A percentile compares a stretch with the other conserved stretches of the same genome.
These are phyloP conservation scores for Penicillium sp. DNA, from an alignment of 2,329 filamentous ascomycete species.

Conservation along the genomic window DNA sequence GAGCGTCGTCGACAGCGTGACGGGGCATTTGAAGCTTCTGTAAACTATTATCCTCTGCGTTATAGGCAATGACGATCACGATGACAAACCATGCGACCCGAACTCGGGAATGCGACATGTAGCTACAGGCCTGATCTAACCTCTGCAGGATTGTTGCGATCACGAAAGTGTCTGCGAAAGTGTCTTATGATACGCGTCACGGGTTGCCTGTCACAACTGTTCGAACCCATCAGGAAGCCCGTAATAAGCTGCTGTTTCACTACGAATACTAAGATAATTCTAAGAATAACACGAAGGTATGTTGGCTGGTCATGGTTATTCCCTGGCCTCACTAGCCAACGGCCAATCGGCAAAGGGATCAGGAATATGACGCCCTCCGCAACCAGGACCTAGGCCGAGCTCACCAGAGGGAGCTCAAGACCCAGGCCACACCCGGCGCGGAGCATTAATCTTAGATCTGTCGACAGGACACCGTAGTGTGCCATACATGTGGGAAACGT, in stretches of 20 bases:
- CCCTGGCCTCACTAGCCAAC: constrained; percentile 85
- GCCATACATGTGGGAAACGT: constrained; percentile 54
- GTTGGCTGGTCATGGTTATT: constrained; percentile 78
- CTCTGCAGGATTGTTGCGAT: neutral
- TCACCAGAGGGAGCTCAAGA: constrained; percentile 68
- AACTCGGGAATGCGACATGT: neutral
- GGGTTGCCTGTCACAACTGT: neutral
- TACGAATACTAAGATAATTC: neutral
- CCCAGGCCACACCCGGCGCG: constrained; percentile 49
- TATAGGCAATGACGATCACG: constrained; percentile 16
- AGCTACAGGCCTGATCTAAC: neutral
- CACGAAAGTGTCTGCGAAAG: neutral
- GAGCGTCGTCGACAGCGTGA: constrained; percentile 80
- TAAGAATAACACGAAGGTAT: constrained; percentile 38
- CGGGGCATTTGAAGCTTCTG: constrained; percentile 76
- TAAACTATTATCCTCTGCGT: constrained; percentile 41
- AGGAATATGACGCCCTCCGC: constrained; percentile 78
- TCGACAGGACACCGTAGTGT: constrained; percentile 80
- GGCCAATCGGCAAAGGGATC: constrained; percentile 78
- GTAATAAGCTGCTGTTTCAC: neutral
- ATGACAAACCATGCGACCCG: constrained; percentile 1
- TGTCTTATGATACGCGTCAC: neutral
- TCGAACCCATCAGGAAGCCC: neutral
- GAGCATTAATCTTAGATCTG: constrained; percentile 78
- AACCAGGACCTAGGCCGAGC: constrained; percentile 54